These are phyloP conservation scores for Lactarius quietus DNA, from an alignment of 768 basidiomycete species.

Conservation along the genomic window DNA sequence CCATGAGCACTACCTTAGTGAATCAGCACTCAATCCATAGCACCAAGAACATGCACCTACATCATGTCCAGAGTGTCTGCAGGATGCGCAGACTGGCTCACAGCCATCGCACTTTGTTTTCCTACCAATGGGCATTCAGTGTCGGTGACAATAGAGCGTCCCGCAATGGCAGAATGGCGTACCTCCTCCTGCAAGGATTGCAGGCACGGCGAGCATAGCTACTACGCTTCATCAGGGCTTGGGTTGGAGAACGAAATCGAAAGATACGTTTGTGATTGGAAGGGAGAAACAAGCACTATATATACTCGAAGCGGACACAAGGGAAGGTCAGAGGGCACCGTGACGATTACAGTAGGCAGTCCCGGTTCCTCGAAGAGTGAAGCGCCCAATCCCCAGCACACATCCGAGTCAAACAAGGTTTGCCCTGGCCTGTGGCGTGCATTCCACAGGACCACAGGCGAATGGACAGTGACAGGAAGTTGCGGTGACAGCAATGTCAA, in stretches of 20 bases:
- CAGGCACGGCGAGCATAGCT: constrained; percentile 36
- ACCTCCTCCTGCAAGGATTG: constrained; percentile 34
- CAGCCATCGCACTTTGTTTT: constrained; percentile 36
- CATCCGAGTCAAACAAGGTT: constrained; percentile 6
- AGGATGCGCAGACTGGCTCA: constrained; percentile 33
- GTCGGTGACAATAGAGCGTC: not conserved
- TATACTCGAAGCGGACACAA: not conserved
- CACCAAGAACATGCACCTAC: constrained; percentile 15
- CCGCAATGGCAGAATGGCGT: not conserved
- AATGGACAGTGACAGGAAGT: not conserved
- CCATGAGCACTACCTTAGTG: constrained; percentile 33
- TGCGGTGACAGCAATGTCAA: constrained; percentile 1
- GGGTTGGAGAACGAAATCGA: not conserved
- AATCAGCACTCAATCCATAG: constrained; percentile 2
- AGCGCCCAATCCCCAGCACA: not conserved
- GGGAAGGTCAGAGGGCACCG: not conserved
- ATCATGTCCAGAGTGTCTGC: constrained; percentile 30
- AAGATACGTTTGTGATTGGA: not conserved
- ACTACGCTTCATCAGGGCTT: constrained; percentile 25
- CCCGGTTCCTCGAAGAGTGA: constrained; percentile 1
- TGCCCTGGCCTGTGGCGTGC: constrained; percentile 2
- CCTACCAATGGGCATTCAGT: constrained; percentile 22
- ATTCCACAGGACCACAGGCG: not conserved
- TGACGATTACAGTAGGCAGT: constrained; percentile 3
- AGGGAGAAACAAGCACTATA: not conserved